Base-by-base conservation (phyloP, 352 stramenopile genomes). In the Phytophthora tentaculata region DNA sequence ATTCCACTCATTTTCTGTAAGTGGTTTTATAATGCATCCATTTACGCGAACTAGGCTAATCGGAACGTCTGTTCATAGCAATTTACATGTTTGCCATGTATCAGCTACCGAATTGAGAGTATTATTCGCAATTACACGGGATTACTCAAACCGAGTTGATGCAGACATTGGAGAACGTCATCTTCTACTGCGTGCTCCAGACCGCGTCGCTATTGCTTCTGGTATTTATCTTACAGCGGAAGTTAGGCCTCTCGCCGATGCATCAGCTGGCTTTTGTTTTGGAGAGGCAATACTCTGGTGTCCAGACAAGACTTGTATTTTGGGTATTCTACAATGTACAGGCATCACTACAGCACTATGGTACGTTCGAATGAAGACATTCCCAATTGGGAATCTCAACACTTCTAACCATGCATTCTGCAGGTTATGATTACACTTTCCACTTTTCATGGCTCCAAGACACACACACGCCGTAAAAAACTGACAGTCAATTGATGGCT, bases 1-100 rank as follows among this genome's bases (percentile, higher is more conserved):
- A 49, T 74, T 10, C 70, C 66, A 8, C 48, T 74, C 16, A 59
- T 77, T 2, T 78, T 69, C 23, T 67, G 67, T 75, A 54, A 60
- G 71, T 74, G 9, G 13, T 20, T 12, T 47, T 7, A 8, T 48
- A 7, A 19, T 8, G 9, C 28, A 29, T 53, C 6, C 14, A 1
- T 43, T 2, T 10, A 43, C n/a, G 13, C 8, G 35, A 43, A 43
- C 13, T 43, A 3, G 16, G 35, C 9, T 17, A 43, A 43, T 43
- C 35, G 8, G 13, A 13, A 43, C 35, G n/a, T n/a, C n/a, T n/a
- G n/a, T n/a, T n/a, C 17, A 3, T 43, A 72, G 57, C 58, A 19
- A 47, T 61, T 5, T 79, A 76, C 17, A 22, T 77, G 37, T 5
- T 67, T 20, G 22, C 52, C 22, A 32, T 8, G 5, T 64, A 59